Evolutionary conservation across 2,329 filamentous ascomycete species (phyloP).

Genomic region (Hypoxylon sp.): DNA sequence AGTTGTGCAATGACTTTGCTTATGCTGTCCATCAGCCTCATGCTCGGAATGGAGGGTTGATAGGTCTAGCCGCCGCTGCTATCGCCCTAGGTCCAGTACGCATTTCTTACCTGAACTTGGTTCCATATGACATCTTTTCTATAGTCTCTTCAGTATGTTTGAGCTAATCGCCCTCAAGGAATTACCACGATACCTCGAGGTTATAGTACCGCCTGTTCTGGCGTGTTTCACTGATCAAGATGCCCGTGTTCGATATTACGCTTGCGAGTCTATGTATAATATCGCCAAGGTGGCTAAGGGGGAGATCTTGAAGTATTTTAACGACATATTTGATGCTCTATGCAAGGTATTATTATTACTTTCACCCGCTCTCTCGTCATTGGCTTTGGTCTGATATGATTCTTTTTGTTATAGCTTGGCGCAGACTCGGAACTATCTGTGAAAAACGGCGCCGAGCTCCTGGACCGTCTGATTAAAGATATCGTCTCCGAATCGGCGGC

Average conservation of each 20-base stretch:
- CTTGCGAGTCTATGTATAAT: slow-evolving; percentile 99
- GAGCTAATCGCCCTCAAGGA: slow-evolving; percentile 68
- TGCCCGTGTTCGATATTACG: slow-evolving; percentile 96
- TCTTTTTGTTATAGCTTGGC: slow-evolving; percentile 73
- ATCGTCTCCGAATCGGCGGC: slow-evolving; percentile 96
- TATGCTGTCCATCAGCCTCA: slow-evolving; percentile 98
- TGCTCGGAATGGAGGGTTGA: slow-evolving; percentile 94
- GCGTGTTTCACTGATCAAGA: slow-evolving; percentile 99
- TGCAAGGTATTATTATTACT: slow-evolving; percentile 78
- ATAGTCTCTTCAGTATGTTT: not conserved
- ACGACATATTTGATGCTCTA: slow-evolving; percentile 96
- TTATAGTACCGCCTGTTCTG: slow-evolving; percentile 95
- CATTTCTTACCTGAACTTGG: slow-evolving; percentile 44
- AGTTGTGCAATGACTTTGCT: slow-evolving; percentile 97
- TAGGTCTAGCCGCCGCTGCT: slow-evolving; percentile 92
- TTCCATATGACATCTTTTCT: not conserved
- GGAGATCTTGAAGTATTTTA: slow-evolving; percentile 96
- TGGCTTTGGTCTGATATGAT: slow-evolving; percentile 4
- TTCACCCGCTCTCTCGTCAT: not conserved
- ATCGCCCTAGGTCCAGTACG: slow-evolving; percentile 93
- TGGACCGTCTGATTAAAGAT: slow-evolving; percentile 95
- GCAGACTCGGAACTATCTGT: slow-evolving; percentile 97
- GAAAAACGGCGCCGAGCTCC: slow-evolving; percentile 95
- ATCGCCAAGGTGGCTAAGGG: slow-evolving; percentile 99
- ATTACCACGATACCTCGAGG: slow-evolving; percentile 88